Conservation (phyloP, 1,284 basidiomycete species). For the Cutaneotrichosporon sp. region DNA sequence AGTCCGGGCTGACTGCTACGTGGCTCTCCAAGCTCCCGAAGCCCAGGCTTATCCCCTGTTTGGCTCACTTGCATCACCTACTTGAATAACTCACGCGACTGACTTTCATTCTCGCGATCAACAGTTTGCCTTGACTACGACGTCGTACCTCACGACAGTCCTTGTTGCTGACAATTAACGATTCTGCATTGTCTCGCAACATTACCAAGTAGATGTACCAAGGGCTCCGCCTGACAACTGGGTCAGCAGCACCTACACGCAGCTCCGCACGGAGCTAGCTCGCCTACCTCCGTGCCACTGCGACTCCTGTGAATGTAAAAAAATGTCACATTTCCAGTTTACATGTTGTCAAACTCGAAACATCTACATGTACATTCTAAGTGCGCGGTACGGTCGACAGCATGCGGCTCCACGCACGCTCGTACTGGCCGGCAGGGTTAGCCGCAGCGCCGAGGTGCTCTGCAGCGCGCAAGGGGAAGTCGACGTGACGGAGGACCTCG, state of each 20-base stretch:
- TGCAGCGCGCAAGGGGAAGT: constrained; percentile 51
- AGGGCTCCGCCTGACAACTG: no score
- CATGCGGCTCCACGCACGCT: constrained; percentile 59
- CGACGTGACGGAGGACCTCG: constrained; percentile 55
- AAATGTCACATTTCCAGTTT: not conserved
- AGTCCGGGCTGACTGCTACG: not conserved
- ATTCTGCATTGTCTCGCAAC: no score
- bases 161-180: no score
- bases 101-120: not conserved
- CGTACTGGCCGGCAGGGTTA: constrained; percentile 50
- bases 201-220: no score
- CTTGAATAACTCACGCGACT: not conserved
- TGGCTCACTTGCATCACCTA: not conserved
- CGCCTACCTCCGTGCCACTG: no score
- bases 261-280: no score
- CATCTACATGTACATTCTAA: not conserved
- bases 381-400: not conserved
- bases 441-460: constrained; percentile 48
- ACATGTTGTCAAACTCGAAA: not conserved
- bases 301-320: no score
- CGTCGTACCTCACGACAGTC: no score
- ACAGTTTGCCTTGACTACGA: not conserved
- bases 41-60: not conserved
- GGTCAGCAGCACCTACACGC: no score
- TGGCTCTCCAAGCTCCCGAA: not conserved